Conservation (phyloP, 2,329 filamentous ascomycete genomes). For the Aurifilum marmelostoma region DNA sequence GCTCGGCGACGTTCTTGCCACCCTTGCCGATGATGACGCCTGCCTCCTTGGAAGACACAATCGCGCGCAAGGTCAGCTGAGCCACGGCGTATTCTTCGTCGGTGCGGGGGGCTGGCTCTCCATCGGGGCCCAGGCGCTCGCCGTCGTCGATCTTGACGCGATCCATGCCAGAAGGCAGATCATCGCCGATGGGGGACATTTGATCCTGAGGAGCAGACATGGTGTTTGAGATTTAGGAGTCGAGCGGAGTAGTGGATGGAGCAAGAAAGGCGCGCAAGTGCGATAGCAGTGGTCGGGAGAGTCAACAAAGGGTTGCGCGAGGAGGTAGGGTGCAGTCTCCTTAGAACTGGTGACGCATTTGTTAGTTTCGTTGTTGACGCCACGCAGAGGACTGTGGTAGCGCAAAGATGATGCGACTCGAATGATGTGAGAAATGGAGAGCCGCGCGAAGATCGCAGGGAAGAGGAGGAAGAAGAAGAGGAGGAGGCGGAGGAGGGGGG, state of each 20-base stretch:
- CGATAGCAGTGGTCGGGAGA: conserved; percentile 6
- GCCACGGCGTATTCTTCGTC: conserved; percentile 96
- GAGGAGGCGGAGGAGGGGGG: background rate
- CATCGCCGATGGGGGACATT: conserved; percentile 61
- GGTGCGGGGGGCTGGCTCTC: conserved; percentile 82
- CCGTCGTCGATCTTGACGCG: conserved; percentile 68
- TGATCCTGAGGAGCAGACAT: conserved; percentile 68
- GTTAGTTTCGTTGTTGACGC: conserved; percentile 13
- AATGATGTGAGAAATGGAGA: background rate
- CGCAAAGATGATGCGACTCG: background rate
- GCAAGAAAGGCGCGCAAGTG: background rate
- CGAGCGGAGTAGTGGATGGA: background rate
- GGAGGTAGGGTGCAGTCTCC: conserved; percentile 2
- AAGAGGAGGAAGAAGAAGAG: too few relatives aligned
- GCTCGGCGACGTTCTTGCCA: conserved; percentile 96
- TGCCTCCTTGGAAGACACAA: conserved; percentile 98
- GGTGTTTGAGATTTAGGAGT: conserved; percentile 32
- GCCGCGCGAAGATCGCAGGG: background rate
- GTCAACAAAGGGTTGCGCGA: conserved; percentile 22
- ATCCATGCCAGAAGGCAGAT: conserved; percentile 64
- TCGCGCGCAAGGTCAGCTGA: conserved; percentile 91
- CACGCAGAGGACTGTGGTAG: background rate
- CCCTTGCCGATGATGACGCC: conserved; percentile 99
- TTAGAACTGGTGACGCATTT: conserved; percentile 25
- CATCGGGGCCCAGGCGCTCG: conserved; percentile 67